Base-by-base conservation (phyloP, 2,329 filamentous ascomycete genomes). In the Gnomoniopsis smithogilvyi region DNA sequence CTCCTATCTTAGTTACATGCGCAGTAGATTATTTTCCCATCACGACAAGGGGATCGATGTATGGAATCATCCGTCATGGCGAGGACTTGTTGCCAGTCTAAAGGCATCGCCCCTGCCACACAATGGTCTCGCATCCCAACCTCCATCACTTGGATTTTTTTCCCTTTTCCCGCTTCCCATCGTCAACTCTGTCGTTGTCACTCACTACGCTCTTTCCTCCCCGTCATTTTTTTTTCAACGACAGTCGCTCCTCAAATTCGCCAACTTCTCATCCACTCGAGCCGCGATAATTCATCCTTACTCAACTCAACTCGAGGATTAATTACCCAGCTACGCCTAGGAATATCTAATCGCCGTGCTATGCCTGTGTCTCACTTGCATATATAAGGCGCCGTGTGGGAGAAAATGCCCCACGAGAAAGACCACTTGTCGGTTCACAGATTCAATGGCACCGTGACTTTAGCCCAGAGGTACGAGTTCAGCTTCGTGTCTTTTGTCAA, bases 331-430 rank as follows among this genome's bases (percentile, higher is more conserved):
- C 10, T 21, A 34, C 14, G 45, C 12, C 24, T 15, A 45, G 22
- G 22, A 36, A 14, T 49, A 12, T 56, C 34, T 24, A 54, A 17
- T 33, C 19, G 36, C 51, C 55, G 48, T 47, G 50, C 48, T 51
- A 59, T 59, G 57, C 57, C 57, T 55, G 26, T 3, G 38, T 26
- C 57, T 14, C 21, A 47, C 38, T 55, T 26, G n/a, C 24, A 36
- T 38, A 15, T 24, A 38, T 49, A 49, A 51, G 52, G 57, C 47
- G 36, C 43, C 36, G 57, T 38, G 51, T 2, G 17, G 51, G 51
- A 59, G 51, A 45, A 59, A 47, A 54, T 47, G 57, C 51, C 26
- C 47, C 47, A 38, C 47, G 57, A 55, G 49, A 53, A 54, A 56
- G 57, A 54, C 56, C 47, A 34, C 30, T 46, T 45, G 22, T 56